Percentiles rank a stretch among this genome's conserved stretches.
phyloP scores from a whole-genome alignment of 306 rosid genomes.

The Quercus rubra region DNA sequence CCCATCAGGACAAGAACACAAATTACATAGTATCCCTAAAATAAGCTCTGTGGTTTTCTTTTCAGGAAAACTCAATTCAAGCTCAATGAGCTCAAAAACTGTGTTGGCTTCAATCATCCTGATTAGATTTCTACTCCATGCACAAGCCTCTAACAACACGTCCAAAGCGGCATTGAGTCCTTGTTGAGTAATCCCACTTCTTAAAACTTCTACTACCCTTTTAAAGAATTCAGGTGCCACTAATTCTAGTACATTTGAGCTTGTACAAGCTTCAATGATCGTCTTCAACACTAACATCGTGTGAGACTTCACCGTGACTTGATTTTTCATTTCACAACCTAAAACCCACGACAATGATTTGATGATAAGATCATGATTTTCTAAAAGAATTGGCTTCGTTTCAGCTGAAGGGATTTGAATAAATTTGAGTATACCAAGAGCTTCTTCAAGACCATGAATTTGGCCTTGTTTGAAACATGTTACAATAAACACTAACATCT shows the following conservation, averaged over 20 bases:
- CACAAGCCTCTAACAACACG: conserved; percentile 28
- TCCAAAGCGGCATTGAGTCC: conserved; percentile 45
- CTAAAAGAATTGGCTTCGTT: conserved; percentile 1
- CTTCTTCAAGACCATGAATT: conserved; percentile 49
- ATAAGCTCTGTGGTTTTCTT: conserved; percentile 45
- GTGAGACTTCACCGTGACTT: conserved; percentile 27
- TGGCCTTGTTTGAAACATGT: conserved; percentile 17
- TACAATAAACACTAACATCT: conserved; percentile 37
- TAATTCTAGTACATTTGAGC: conserved; percentile 12
- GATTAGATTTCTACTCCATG: conserved; percentile 37
- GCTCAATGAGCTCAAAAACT: conserved; percentile 44
- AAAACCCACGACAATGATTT: conserved; percentile 47
- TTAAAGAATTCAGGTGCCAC: conserved; percentile 42
- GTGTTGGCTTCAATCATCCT: conserved; percentile 44
- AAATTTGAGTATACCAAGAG: conserved; percentile 39
- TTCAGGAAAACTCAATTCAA: conserved; percentile 34
- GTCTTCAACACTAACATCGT: conserved; percentile 33
- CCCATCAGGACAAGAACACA: conserved; percentile 66
- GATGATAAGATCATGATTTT: conserved; percentile 25
- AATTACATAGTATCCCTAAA: conserved; percentile 35
- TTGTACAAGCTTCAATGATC: conserved; percentile 24
- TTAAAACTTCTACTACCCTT: conserved; percentile 21
- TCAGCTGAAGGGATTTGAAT: conserved; percentile 33
- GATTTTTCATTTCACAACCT: conserved; percentile 9
- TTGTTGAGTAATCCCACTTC: conserved; percentile 33